Conservation (phyloP, 139 green algal species). For the Nannochloris sp. region DNA sequence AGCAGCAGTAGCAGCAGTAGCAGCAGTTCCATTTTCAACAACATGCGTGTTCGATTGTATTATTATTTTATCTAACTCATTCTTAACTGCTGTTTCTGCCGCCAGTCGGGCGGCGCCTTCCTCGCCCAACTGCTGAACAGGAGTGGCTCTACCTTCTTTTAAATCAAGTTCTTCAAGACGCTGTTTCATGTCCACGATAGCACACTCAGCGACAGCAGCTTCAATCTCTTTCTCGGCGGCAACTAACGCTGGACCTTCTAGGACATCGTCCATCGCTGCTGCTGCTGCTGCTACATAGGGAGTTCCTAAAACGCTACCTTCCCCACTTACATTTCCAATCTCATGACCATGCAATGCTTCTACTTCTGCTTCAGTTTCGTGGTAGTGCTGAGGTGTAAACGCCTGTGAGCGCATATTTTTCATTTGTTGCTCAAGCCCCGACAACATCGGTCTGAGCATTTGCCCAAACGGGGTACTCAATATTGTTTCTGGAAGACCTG, state of each 20-base stretch:
- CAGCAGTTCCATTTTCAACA: too few relatives aligned
- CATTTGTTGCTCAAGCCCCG: constrained; percentile 17
- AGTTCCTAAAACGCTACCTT: too few relatives aligned
- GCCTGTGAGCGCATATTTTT: constrained; percentile 1
- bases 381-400: background rate
- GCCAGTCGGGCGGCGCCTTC: background rate
- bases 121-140: background rate
- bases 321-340: too few relatives aligned
- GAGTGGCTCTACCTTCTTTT: background rate
- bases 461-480: constrained; percentile 42
- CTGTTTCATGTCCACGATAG: background rate
- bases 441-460: constrained; percentile 37
- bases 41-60: too few relatives aligned
- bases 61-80: background rate
- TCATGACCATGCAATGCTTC: too few relatives aligned
- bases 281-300: background rate
- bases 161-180: background rate
- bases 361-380: background rate
- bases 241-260: background rate
- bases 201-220: background rate
- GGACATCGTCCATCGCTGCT: background rate
- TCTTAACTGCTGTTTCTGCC: background rate
- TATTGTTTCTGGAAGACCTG: constrained; percentile 26
- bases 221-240: background rate
- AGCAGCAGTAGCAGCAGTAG: too few relatives aligned